Percentiles rank a stretch among this genome's conserved stretches.
Conservation (phyloP, 371 early-diverging fungal genomes). For the Mucor plumbeus region DNA sequence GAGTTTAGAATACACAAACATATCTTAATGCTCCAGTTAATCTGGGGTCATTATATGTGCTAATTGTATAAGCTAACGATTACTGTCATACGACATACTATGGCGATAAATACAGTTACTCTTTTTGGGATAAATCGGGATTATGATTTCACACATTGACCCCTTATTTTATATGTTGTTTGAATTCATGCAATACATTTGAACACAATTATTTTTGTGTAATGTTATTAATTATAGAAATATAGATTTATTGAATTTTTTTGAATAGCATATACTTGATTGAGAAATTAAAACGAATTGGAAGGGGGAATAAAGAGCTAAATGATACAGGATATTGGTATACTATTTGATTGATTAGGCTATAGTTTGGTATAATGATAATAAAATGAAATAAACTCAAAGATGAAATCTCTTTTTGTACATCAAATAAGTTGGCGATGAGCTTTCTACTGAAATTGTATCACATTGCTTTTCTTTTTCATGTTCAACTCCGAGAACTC, state of each 20-base stretch:
- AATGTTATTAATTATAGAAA: not conserved
- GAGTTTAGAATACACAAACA: not conserved
- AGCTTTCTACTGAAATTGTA: slow-evolving; percentile 11
- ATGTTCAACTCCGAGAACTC: not conserved
- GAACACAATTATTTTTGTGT: not conserved
- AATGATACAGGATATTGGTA: not conserved
- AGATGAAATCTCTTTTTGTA: slow-evolving; percentile 30
- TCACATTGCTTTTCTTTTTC: slow-evolving; percentile 1
- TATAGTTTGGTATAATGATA: not conserved
- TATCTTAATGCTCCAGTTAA: not conserved
- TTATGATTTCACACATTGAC: not conserved
- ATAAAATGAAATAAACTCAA: not conserved
- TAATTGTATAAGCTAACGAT: not conserved
- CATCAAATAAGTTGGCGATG: slow-evolving; percentile 31
- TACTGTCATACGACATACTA: not conserved
- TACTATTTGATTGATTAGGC: not conserved
- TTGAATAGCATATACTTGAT: not conserved
- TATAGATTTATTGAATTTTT: not conserved
- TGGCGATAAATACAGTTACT: not conserved
- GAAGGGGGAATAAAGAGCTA: not conserved
- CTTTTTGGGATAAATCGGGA: not conserved
- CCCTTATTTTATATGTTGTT: not conserved
- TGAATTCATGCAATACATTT: slow-evolving; percentile 3
- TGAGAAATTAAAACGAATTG: not conserved
- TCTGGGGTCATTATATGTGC: not conserved